A percentile compares a stretch with the other conserved stretches of the same genome.
These are phyloP conservation scores for Diatrype stigma DNA, from an alignment of 2,329 filamentous ascomycete species.

Conservation along the genomic window DNA sequence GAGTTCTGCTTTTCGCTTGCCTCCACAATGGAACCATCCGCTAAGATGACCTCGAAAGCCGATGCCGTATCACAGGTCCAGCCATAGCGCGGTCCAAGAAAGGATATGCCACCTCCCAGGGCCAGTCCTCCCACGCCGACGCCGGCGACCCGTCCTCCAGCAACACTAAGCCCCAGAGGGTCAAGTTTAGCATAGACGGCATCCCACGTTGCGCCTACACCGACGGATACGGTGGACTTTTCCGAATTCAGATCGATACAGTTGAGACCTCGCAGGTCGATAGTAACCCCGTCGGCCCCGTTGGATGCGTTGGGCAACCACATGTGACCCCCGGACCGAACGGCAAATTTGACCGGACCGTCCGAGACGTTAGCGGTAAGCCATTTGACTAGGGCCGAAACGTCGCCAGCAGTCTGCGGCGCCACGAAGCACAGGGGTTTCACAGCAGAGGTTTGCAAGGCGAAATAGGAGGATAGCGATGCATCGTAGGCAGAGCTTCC, in stretches of 20 bases:
- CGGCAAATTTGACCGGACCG: no score
- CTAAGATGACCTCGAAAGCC: conserved; percentile 44
- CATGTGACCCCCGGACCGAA: not conserved
- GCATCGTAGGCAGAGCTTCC: no score
- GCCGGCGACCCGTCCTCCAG: conserved; percentile 38
- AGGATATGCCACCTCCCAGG: conserved; percentile 46
- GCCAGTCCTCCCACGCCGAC: conserved; percentile 42
- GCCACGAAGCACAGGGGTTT: no score
- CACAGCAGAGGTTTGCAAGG: no score
- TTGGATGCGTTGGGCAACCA: not conserved
- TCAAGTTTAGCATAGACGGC: not conserved
- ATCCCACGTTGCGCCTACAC: not conserved
- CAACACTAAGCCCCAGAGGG: conserved; percentile 12
- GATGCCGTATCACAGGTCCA: conserved; percentile 43
- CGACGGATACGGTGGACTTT: not conserved
- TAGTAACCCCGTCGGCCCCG: not conserved
- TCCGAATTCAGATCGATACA: not conserved
- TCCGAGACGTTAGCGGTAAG: no score
- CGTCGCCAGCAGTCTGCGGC: no score
- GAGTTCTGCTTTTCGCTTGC: not conserved
- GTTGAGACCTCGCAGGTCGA: not conserved
- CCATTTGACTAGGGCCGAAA: no score
- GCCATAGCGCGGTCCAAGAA: conserved; percentile 40
- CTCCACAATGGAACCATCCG: conserved; percentile 37
- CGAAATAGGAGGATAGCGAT: no score